A percentile compares a stretch with the other conserved stretches of the same genome.
phyloP scores from a whole-genome alignment of 2,329 filamentous ascomycete genomes.

The Aureobasidium subglaciale region DNA sequence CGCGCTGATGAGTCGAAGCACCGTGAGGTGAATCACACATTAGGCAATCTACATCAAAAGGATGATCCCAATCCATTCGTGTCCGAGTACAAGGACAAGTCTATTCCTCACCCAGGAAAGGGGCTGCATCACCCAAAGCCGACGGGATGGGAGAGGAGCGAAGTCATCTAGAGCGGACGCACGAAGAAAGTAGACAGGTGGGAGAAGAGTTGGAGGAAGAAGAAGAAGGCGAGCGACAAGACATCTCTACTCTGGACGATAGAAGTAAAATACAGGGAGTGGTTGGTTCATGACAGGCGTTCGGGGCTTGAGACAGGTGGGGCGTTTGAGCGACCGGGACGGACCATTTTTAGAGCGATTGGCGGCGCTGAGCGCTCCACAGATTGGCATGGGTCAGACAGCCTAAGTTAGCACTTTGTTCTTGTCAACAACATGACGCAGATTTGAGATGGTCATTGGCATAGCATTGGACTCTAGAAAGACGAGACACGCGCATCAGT shows the following conservation, averaged over 20 bases:
- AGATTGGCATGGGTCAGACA: neutral
- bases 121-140: conserved; percentile 58
- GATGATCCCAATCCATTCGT: conserved; percentile 90
- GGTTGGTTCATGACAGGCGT: neutral
- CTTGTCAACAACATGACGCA: conserved; percentile 6
- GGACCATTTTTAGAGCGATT: neutral
- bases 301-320: conserved; percentile 3
- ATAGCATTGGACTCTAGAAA: neutral
- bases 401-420: neutral
- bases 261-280: too few relatives aligned
- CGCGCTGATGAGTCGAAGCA: conserved; percentile 74
- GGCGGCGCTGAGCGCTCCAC: conserved; percentile 1
- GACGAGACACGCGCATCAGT: neutral
- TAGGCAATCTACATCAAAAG: conserved; percentile 78
- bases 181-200: neutral
- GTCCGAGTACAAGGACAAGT: conserved; percentile 66
- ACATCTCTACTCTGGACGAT: neutral
- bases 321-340: neutral
- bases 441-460: neutral
- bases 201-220: neutral
- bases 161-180: conserved; percentile 47
- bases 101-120: conserved; percentile 62
- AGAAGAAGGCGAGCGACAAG: neutral
- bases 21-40: conserved; percentile 88
- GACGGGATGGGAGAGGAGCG: conserved; percentile 73